phyloP scores from a whole-genome alignment of 2,329 filamentous ascomycete species.

The Penicillium sp. region DNA sequence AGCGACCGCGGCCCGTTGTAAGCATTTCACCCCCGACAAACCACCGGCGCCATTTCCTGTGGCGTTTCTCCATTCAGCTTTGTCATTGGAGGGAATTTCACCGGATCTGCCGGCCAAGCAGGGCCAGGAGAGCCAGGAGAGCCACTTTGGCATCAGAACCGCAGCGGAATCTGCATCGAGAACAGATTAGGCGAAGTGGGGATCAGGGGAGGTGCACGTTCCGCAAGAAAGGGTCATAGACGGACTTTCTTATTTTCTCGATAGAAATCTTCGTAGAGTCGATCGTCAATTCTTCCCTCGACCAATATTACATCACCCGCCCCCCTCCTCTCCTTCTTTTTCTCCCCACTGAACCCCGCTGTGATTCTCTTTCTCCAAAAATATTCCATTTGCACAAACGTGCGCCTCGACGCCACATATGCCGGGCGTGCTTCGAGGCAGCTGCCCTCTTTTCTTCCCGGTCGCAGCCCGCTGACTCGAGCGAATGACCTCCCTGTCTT shows the following conservation, averaged over 20 bases:
- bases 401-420: slow-evolving; percentile 26
- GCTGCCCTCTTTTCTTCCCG: slow-evolving; percentile 26
- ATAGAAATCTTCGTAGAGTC: background rate
- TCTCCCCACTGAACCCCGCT: slow-evolving; percentile 11
- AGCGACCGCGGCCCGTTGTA: slow-evolving; percentile 22
- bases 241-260: background rate
- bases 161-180: no score
- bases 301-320: slow-evolving; percentile 10
- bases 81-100: background rate
- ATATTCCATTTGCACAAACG: slow-evolving; percentile 14
- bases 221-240: background rate
- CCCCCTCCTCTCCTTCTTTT: slow-evolving; percentile 12
- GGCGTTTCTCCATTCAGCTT: no score
- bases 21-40: no score
- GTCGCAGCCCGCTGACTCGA: slow-evolving; percentile 27
- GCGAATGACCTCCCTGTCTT: slow-evolving; percentile 20
- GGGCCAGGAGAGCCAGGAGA: background rate
- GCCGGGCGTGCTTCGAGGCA: slow-evolving; percentile 32
- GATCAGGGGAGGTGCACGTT: background rate
- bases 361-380: slow-evolving; percentile 4
- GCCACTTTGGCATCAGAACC: background rate
- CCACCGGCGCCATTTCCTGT: no score
- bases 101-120: background rate
- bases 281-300: background rate
- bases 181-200: no score